Evolutionary conservation across 805 yeast species (phyloP).

Genomic region (Torulaspora gathmanii): DNA sequence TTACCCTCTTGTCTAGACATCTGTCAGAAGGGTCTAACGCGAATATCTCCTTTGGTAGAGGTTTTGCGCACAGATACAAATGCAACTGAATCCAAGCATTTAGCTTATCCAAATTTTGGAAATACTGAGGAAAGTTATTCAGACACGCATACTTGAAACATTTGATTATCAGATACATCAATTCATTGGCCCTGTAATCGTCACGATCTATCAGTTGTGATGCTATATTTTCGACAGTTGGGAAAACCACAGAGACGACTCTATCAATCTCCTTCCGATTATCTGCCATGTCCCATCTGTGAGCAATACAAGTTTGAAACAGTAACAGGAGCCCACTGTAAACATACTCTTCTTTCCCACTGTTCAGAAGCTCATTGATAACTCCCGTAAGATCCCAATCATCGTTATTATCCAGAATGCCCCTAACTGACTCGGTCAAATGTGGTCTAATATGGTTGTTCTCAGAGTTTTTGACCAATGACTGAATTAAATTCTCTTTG

Average conservation of each 20-base stretch:
- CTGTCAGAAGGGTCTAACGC: slow-evolving; percentile 47
- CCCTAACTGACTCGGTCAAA: slow-evolving; percentile 52
- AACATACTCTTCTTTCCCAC: slow-evolving; percentile 38
- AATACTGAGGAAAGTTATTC: slow-evolving; percentile 53
- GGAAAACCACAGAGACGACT: slow-evolving; percentile 48
- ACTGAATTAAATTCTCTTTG: slow-evolving; percentile 49
- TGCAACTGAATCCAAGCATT: slow-evolving; percentile 65
- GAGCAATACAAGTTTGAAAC: slow-evolving; percentile 50
- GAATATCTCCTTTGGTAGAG: slow-evolving; percentile 49
- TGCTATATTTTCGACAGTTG: slow-evolving; percentile 53
- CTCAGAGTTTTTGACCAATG: slow-evolving; percentile 43
- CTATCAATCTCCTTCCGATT: slow-evolving; percentile 46
- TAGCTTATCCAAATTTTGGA: slow-evolving; percentile 37
- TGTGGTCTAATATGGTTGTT: slow-evolving; percentile 49
- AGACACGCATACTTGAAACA: slow-evolving; percentile 59
- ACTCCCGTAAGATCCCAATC: slow-evolving; percentile 37
- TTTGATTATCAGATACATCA: slow-evolving; percentile 61
- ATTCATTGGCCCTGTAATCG: slow-evolving; percentile 38
- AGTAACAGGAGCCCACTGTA: slow-evolving; percentile 55
- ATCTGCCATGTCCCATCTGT: slow-evolving; percentile 51
- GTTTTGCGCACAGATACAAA: slow-evolving; percentile 51
- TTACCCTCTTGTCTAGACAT: slow-evolving; percentile 48
- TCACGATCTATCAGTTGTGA: slow-evolving; percentile 33
- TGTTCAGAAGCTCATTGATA: slow-evolving; percentile 36
- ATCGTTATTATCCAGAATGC: slow-evolving; percentile 45